These are phyloP conservation scores for Neoboletus subvelutipes DNA, from an alignment of 768 basidiomycete genomes.

Conservation along the genomic window DNA sequence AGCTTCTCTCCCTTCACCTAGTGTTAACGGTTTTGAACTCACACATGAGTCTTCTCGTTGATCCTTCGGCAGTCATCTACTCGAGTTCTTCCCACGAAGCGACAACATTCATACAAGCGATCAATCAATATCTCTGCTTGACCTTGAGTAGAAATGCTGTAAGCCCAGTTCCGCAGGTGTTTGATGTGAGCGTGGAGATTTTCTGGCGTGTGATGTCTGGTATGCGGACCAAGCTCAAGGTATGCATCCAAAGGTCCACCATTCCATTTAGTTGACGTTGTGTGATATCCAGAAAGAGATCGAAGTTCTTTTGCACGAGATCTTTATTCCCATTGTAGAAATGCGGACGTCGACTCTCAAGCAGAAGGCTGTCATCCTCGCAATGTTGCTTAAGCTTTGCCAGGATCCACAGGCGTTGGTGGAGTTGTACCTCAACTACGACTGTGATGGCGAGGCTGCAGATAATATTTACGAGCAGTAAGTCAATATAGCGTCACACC, in stretches of 20 bases:
- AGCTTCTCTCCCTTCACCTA: constrained; percentile 90
- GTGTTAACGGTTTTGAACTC: constrained; percentile 90
- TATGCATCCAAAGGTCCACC: constrained; percentile 25
- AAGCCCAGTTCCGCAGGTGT: constrained; percentile 92
- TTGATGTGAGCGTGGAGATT: constrained; percentile 97
- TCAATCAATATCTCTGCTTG: constrained; percentile 94
- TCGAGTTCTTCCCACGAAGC: constrained; percentile 87
- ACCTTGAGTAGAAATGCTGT: constrained; percentile 93
- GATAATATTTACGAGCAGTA: constrained; percentile 98
- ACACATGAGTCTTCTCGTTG: constrained; percentile 87
- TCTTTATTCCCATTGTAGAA: constrained; percentile 97
- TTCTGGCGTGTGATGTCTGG: constrained; percentile 96
- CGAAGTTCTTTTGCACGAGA: constrained; percentile 96
- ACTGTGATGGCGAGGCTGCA: constrained; percentile 90
- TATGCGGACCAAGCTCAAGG: constrained; percentile 95
- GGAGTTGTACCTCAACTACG: constrained; percentile 98
- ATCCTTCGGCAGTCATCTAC: constrained; percentile 86
- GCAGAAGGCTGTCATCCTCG: constrained; percentile 91
- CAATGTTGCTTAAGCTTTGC: constrained; percentile 83
- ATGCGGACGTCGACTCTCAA: constrained; percentile 95
- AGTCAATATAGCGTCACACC: constrained; percentile 26
- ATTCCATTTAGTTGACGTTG: constrained; percentile 10
- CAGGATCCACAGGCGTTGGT: constrained; percentile 98
- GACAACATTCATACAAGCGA: constrained; percentile 87
- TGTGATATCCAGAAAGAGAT: constrained; percentile 83